phyloP scores from a whole-genome alignment of 169 alveolate species.

The Cyclospora cayetanensis region DNA sequence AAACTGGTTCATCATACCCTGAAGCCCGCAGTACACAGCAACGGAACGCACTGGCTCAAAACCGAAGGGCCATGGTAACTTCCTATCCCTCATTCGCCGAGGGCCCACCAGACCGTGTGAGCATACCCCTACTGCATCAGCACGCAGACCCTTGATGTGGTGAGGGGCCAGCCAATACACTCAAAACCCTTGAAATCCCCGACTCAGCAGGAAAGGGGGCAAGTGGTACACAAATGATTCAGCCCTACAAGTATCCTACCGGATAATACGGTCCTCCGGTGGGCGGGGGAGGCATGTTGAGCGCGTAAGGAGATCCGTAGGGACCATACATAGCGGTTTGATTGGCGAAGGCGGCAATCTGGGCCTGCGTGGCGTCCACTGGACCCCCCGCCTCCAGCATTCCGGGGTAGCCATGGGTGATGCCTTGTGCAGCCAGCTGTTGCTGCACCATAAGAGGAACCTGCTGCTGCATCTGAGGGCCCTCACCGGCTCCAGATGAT shows the following conservation, averaged over 20 bases:
- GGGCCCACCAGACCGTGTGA: too few relatives aligned
- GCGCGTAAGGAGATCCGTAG: conserved; percentile 65
- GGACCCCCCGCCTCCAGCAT: conserved; percentile 58
- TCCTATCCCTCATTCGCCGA: too few relatives aligned
- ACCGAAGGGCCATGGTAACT: too few relatives aligned
- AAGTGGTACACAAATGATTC: too few relatives aligned
- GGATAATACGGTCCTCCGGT: conserved; percentile 48
- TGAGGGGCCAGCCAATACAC: background rate
- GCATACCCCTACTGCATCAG: too few relatives aligned
- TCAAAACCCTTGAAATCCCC: too few relatives aligned
- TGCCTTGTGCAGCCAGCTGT: conserved; percentile 43
- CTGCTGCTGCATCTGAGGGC: conserved; percentile 29
- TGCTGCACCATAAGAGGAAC: conserved; percentile 34
- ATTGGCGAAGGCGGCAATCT: conserved; percentile 64
- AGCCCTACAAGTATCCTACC: too few relatives aligned
- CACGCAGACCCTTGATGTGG: too few relatives aligned
- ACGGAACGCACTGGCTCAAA: background rate
- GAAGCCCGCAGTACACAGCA: background rate
- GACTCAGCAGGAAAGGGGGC: too few relatives aligned
- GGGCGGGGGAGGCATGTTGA: conserved; percentile 38
- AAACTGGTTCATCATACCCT: conserved; percentile 30
- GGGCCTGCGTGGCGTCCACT: conserved; percentile 60
- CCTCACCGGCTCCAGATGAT: conserved; percentile 48
- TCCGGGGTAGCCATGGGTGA: conserved; percentile 55
- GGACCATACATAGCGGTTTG: conserved; percentile 62